A percentile compares a stretch with the other conserved stretches of the same genome.
These are phyloP conservation scores for Aphanomyces euteiches DNA, from an alignment of 352 stramenopile species.

Conservation along the genomic window DNA sequence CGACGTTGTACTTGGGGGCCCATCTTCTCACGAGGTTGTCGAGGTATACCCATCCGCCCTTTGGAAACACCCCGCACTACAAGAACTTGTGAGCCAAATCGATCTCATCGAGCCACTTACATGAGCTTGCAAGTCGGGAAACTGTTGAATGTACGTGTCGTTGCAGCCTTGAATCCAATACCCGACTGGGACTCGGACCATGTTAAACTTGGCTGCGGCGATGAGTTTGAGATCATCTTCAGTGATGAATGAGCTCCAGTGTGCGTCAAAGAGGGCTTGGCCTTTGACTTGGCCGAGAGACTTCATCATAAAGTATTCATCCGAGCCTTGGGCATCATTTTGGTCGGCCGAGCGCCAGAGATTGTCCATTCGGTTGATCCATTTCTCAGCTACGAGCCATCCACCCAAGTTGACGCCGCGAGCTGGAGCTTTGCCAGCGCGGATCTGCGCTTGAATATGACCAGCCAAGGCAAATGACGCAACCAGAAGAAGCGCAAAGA, in stretches of 20 bases:
- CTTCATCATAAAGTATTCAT: constrained; percentile 62
- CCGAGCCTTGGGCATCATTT: constrained; percentile 34
- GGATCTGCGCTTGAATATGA: too few relatives aligned
- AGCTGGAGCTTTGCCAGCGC: too few relatives aligned
- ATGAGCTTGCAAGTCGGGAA: constrained; percentile 4
- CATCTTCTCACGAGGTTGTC: constrained; percentile 45
- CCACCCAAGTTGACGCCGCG: constrained; percentile 68
- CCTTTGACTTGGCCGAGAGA: constrained; percentile 38
- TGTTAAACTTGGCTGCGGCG: constrained; percentile 61
- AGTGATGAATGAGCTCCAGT: constrained; percentile 67
- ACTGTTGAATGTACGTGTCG: background rate
- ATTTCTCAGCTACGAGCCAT: constrained; percentile 81
- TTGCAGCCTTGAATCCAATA: constrained; percentile 70
- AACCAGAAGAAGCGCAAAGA: too few relatives aligned
- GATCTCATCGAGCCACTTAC: background rate
- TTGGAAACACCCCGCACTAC: constrained; percentile 50
- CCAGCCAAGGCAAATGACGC: too few relatives aligned
- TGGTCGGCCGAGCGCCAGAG: constrained; percentile 49
- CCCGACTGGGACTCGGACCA: constrained; percentile 67
- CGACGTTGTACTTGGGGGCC: constrained; percentile 51
- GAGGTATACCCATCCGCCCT: constrained; percentile 48
- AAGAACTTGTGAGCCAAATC: constrained; percentile 43
- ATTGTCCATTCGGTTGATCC: constrained; percentile 58
- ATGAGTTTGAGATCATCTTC: constrained; percentile 63
- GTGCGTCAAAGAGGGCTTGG: constrained; percentile 43